Evolutionary conservation across 2,329 filamentous ascomycete genomes (phyloP).

Genomic region (Paraconiothyrium sp.): DNA sequence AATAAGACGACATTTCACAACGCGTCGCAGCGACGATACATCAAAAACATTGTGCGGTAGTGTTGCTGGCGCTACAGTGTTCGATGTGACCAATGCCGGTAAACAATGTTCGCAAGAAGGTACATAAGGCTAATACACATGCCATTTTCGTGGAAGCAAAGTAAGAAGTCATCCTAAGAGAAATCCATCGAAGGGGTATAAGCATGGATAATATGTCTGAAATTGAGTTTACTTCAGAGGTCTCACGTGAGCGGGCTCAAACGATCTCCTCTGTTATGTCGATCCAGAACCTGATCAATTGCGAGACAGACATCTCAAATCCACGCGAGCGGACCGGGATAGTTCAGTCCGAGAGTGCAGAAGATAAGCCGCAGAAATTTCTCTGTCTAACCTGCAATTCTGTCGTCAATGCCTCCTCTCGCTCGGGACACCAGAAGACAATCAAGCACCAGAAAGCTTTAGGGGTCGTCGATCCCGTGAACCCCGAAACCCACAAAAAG

Average conservation of each 20-base stretch:
- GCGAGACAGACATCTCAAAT: neutral
- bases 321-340: no score
- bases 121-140: no score
- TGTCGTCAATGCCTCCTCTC: neutral
- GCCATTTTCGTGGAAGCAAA: no score
- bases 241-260: neutral
- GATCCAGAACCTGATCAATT: neutral
- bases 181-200: neutral
- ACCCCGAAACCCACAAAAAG: neutral
- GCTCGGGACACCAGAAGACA: neutral
- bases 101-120: no score
- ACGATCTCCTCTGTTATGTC: neutral
- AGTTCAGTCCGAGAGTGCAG: neutral
- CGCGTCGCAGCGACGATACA: no score
- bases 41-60: no score
- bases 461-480: neutral
- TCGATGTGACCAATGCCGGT: no score
- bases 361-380: neutral
- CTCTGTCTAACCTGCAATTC: neutral
- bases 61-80: no score
- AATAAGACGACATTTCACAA: no score
- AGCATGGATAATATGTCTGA: neutral
- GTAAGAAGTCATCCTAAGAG: neutral
- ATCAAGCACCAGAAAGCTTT: neutral
- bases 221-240: neutral